Percentiles rank a stretch among this genome's conserved stretches.
phyloP scores from a whole-genome alignment of 768 basidiomycete species.

The Lactarius vividus region DNA sequence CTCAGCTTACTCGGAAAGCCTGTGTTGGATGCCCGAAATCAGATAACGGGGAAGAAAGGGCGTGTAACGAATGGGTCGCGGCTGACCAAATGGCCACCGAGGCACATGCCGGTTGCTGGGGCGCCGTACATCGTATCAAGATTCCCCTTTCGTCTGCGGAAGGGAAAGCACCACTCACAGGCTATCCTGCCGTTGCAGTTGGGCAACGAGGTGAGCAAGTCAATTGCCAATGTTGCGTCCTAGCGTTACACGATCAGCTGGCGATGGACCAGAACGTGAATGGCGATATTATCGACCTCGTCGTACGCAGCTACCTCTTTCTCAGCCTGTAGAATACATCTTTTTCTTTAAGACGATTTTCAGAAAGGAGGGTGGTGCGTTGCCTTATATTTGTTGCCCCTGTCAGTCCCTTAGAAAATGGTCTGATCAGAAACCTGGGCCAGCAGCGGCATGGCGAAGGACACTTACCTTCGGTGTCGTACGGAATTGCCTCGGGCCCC shows the following conservation, averaged over 20 bases:
- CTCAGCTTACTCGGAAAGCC: constrained; percentile 49
- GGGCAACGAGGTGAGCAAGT: constrained; percentile 63
- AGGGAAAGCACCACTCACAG: constrained; percentile 41
- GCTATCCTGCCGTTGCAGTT: constrained; percentile 94
- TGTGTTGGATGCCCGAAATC: constrained; percentile 27
- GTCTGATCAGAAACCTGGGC: background rate
- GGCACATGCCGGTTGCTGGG: constrained; percentile 85
- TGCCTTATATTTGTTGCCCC: constrained; percentile 93
- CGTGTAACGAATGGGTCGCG: constrained; percentile 12
- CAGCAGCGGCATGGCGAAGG: background rate
- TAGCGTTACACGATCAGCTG: constrained; percentile 32
- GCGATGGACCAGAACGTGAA: background rate
- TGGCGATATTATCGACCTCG: constrained; percentile 49
- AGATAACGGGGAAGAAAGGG: constrained; percentile 36
- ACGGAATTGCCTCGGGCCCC: constrained; percentile 83
- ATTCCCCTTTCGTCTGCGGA: background rate
- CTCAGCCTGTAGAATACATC: constrained; percentile 59
- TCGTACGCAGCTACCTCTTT: constrained; percentile 87
- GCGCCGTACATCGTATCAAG: constrained; percentile 26
- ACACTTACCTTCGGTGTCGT: constrained; percentile 72
- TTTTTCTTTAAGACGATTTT: background rate
- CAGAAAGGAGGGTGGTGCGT: background rate
- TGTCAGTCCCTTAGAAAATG: constrained; percentile 60
- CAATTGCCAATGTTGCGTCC: constrained; percentile 78
- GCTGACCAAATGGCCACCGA: constrained; percentile 79